Percentiles rank a stretch among this genome's conserved stretches.
phyloP scores from a whole-genome alignment of 306 rosid genomes.

The Glycine soja region DNA sequence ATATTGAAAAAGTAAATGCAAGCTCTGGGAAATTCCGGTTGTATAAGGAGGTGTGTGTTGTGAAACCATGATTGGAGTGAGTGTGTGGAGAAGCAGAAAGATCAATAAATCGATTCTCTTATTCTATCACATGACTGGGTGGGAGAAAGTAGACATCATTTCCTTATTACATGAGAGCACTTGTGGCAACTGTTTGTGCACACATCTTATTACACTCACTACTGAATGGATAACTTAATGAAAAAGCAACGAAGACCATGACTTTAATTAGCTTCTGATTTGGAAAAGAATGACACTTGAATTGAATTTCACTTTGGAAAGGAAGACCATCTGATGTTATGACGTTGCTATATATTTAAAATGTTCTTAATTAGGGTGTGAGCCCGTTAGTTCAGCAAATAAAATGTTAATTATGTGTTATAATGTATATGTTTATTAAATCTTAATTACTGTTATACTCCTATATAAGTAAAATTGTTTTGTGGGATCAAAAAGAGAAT shows the following conservation, averaged over 20 bases:
- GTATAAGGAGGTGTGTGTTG: background rate
- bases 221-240: constrained; percentile 1
- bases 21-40: background rate
- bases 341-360: background rate
- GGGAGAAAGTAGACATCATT: constrained; percentile 21
- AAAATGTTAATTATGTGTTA: background rate
- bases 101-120: constrained; percentile 22
- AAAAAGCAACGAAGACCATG: background rate
- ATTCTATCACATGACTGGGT: constrained; percentile 30
- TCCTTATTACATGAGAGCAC: constrained; percentile 18
- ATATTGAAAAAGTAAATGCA: background rate
- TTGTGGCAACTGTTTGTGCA: constrained; percentile 17
- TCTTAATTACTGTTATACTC: too few relatives aligned
- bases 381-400: too few relatives aligned
- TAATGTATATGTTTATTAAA: too few relatives aligned
- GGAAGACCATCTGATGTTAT: background rate
- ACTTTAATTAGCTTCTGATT: background rate
- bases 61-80: background rate
- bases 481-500: constrained; percentile 63
- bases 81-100: constrained; percentile 12
- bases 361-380: background rate
- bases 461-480: constrained; percentile 46
- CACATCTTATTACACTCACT: background rate
- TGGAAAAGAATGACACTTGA: background rate
- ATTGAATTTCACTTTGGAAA: background rate